phyloP scores from a whole-genome alignment of 805 yeast species.

The Pichia paraexigua region DNA sequence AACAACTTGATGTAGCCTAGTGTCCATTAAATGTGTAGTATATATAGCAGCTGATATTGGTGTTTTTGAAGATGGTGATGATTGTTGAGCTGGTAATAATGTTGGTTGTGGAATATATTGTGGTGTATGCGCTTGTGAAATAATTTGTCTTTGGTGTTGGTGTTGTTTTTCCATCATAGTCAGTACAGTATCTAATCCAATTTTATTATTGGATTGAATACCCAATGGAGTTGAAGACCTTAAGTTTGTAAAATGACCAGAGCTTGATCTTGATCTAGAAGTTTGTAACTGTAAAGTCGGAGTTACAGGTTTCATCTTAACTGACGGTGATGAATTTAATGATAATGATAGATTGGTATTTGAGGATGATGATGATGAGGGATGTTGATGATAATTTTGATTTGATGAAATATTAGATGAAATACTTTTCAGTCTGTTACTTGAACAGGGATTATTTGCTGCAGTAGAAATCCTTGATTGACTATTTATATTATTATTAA shows the following conservation, averaged over 20 bases:
- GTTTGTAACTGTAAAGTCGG: not conserved
- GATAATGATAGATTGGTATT: not conserved
- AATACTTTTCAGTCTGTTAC: slow-evolving; percentile 3
- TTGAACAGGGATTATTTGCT: not conserved
- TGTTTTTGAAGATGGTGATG: not conserved
- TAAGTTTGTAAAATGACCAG: not conserved
- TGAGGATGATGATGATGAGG: slow-evolving; percentile 3
- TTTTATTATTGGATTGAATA: not conserved
- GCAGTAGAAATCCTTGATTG: not conserved
- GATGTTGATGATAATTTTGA: not conserved
- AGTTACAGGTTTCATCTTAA: not conserved
- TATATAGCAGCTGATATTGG: not conserved
- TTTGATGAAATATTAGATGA: slow-evolving; percentile 2
- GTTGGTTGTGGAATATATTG: not conserved
- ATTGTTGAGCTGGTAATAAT: not conserved
- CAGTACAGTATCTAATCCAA: not conserved
- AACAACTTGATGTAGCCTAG: not conserved
- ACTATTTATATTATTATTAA: not conserved
- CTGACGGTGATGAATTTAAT: not conserved
- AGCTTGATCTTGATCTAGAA: not conserved
- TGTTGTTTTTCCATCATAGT: not conserved
- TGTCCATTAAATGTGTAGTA: not conserved
- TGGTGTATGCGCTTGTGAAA: not conserved
- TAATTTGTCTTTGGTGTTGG: slow-evolving; percentile 1
- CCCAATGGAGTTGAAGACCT: not conserved